Percentiles rank a stretch among this genome's conserved stretches.
phyloP scores from a whole-genome alignment of 2,329 filamentous ascomycete species.

The Alternaria arborescens region DNA sequence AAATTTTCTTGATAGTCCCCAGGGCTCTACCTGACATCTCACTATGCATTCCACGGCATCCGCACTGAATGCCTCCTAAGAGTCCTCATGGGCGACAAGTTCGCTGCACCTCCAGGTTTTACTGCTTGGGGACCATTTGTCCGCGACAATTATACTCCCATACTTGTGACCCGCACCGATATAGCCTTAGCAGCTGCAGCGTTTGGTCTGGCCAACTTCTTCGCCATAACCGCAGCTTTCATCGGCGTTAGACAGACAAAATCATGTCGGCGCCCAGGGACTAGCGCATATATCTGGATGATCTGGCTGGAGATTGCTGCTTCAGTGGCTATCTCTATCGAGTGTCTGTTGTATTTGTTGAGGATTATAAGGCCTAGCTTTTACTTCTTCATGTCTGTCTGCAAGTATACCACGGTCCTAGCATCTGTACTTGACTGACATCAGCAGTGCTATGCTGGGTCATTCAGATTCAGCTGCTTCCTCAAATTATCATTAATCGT shows the following conservation, averaged over 20 bases:
- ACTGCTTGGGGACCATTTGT: constrained; percentile 39
- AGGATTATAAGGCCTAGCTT: constrained; percentile 45
- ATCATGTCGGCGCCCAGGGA: constrained; percentile 27
- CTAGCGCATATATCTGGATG: constrained; percentile 57
- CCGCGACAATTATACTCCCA: constrained; percentile 25
- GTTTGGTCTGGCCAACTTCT: constrained; percentile 31
- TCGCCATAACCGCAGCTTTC: constrained; percentile 40
- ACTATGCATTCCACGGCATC: constrained; percentile 1
- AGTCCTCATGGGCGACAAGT: constrained; percentile 22
- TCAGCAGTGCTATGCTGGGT: constrained; percentile 32
- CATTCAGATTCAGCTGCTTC: constrained; percentile 40
- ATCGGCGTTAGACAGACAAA: constrained; percentile 38
- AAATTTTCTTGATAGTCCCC: background rate
- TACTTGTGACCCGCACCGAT: constrained; percentile 28
- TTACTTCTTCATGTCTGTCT: constrained; percentile 41
- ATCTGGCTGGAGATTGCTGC: constrained; percentile 58
- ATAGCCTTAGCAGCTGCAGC: constrained; percentile 30
- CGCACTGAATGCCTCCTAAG: constrained; percentile 2
- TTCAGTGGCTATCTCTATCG: constrained; percentile 52
- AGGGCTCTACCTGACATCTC: background rate
- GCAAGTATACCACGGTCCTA: constrained; percentile 18
- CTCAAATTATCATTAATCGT: constrained; percentile 44
- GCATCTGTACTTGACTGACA: constrained; percentile 9
- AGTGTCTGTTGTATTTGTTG: constrained; percentile 46
- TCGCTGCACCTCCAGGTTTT: constrained; percentile 27